These are phyloP conservation scores for Melocanna baccifera DNA, from an alignment of 176 grass and related monocot species.

Conservation along the genomic window DNA sequence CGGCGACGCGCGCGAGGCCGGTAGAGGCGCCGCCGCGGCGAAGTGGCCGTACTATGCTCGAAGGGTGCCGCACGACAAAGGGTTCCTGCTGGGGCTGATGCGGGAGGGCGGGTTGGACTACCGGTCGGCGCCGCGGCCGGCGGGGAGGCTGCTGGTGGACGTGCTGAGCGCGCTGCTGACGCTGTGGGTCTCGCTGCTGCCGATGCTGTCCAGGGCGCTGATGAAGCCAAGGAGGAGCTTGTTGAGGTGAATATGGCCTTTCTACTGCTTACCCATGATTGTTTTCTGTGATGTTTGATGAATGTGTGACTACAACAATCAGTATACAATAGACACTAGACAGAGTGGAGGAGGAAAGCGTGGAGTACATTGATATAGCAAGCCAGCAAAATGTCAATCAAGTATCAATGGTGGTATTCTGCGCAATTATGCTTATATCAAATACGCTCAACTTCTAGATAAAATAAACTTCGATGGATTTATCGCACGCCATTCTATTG, in stretches of 20 bases:
- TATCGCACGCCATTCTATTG: neutral
- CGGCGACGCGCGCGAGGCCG: slow-evolving; percentile 9
- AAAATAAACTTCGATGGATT: neutral
- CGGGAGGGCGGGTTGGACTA: slow-evolving; percentile 66
- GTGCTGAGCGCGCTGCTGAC: slow-evolving; percentile 68
- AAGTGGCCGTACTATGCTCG: slow-evolving; percentile 69
- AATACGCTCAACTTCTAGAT: neutral
- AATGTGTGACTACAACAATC: neutral
- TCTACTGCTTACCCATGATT: slow-evolving; percentile 1
- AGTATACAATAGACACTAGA: neutral
- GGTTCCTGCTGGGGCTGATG: slow-evolving; percentile 78
- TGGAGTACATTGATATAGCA: neutral
- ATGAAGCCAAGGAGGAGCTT: slow-evolving; percentile 80
- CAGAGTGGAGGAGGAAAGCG: neutral
- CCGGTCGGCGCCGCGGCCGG: slow-evolving; percentile 61
- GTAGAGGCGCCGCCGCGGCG: neutral
- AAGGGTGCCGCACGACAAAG: slow-evolving; percentile 80
- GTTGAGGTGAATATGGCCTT: slow-evolving; percentile 54
- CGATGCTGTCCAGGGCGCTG: slow-evolving; percentile 90
- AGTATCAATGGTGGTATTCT: neutral
- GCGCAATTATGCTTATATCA: neutral
- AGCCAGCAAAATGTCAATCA: neutral
- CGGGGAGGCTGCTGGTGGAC: slow-evolving; percentile 51
- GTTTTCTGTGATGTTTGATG: neutral
- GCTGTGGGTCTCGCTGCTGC: slow-evolving; percentile 78